Evolutionary conservation across 1,284 basidiomycete species (phyloP).

Genomic region (Leucocoprinus gongylophorus): DNA sequence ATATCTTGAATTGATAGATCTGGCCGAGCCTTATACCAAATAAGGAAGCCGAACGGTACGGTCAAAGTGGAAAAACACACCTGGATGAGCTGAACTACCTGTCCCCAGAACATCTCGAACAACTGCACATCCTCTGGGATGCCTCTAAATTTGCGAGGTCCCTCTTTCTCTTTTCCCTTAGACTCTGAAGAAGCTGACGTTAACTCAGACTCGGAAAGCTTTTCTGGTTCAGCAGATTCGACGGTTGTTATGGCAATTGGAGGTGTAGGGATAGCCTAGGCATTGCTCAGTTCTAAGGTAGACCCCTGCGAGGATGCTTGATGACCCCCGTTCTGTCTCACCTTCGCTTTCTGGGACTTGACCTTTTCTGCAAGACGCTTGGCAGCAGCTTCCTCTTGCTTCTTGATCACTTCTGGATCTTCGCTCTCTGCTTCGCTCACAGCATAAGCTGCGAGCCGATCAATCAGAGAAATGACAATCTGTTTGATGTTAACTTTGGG

Average conservation of each 20-base stretch:
- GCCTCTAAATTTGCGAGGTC: constrained; percentile 76
- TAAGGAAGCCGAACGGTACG: constrained; percentile 1
- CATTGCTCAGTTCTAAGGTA: constrained; percentile 28
- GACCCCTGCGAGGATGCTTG: constrained; percentile 22
- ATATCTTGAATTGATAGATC: constrained; percentile 94
- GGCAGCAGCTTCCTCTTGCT: constrained; percentile 87
- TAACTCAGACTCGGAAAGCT: constrained; percentile 18
- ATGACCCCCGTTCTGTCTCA: constrained; percentile 42
- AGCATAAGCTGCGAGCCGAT: constrained; percentile 90
- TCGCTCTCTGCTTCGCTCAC: constrained; percentile 91
- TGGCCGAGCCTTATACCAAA: constrained; percentile 67
- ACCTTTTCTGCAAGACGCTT: constrained; percentile 81
- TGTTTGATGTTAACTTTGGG: constrained; percentile 96
- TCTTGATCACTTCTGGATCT: constrained; percentile 85
- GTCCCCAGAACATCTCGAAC: constrained; percentile 97
- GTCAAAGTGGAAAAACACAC: constrained; percentile 32
- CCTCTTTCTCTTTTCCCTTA: constrained; percentile 51
- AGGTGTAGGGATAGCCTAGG: constrained; percentile 33
- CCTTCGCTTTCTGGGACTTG: constrained; percentile 58
- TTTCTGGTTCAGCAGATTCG: constrained; percentile 21
- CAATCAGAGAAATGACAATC: constrained; percentile 93
- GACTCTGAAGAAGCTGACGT: constrained; percentile 27
- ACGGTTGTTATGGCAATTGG: constrained; percentile 23
- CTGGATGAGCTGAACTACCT: constrained; percentile 96
- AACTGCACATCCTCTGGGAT: constrained; percentile 88